phyloP scores from a whole-genome alignment of 768 basidiomycete genomes.

The Saitozyma sp. region DNA sequence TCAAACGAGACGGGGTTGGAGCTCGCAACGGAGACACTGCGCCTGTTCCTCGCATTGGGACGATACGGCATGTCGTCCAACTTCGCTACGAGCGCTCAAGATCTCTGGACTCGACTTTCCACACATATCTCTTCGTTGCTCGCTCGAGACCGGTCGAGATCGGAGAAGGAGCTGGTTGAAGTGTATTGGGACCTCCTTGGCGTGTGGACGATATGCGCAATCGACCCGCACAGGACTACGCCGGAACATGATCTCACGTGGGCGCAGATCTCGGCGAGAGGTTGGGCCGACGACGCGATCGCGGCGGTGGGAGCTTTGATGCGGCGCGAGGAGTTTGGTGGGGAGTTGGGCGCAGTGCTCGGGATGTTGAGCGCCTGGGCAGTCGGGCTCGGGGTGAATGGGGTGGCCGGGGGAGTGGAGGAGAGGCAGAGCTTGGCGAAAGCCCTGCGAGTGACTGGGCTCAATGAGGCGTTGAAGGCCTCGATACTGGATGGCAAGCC shows the following conservation, averaged over 20 bases:
- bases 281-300: constrained; percentile 63
- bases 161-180: constrained; percentile 18
- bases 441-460: constrained; percentile 7
- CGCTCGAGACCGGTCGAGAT: background rate
- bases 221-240: constrained; percentile 85
- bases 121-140: background rate
- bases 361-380: constrained; percentile 66
- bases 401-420: constrained; percentile 63
- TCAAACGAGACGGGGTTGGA: background rate
- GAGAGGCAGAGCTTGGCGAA: constrained; percentile 57
- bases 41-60: constrained; percentile 66
- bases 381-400: constrained; percentile 74
- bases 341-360: constrained; percentile 55
- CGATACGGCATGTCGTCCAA: constrained; percentile 76
- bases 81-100: constrained; percentile 64
- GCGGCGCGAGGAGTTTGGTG: background rate
- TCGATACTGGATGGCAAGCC: background rate
- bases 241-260: constrained; percentile 85
- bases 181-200: constrained; percentile 66
- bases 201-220: constrained; percentile 76
- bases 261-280: constrained; percentile 80
- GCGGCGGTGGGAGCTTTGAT: background rate
- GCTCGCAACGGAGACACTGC: constrained; percentile 58
- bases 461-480: constrained; percentile 1
- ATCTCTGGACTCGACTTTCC: constrained; percentile 57